Conservation (phyloP, 148 eudicot genomes). For the Pharnaceum exiguum region DNA sequence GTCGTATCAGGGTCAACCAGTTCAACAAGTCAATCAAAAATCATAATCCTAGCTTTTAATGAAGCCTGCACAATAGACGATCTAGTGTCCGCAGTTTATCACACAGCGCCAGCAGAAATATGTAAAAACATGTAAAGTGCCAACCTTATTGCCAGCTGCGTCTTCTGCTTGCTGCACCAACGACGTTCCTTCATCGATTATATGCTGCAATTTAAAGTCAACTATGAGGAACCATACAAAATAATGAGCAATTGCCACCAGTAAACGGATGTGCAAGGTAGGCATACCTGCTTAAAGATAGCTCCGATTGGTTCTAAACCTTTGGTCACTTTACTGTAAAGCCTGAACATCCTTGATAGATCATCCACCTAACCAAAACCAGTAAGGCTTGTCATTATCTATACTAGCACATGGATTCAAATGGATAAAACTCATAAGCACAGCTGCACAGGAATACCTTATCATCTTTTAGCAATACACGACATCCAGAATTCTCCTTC, state of each 20-base stretch:
- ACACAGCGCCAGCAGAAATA: too few relatives aligned
- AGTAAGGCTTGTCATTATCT: neutral
- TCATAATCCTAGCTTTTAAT: too few relatives aligned
- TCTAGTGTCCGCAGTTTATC: too few relatives aligned
- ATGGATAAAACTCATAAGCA: neutral
- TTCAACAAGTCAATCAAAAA: too few relatives aligned
- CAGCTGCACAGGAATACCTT: conserved; percentile 33
- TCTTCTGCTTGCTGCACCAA: conserved; percentile 75
- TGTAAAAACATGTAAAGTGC: conserved; percentile 3
- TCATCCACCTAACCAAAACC: conserved; percentile 31
- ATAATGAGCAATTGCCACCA: neutral
- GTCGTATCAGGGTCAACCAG: too few relatives aligned
- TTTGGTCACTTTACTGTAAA: conserved; percentile 35
- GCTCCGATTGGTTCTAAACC: conserved; percentile 50
- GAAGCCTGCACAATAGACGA: too few relatives aligned
- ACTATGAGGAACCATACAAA: neutral
- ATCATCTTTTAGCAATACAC: conserved; percentile 53
- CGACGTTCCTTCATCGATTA: conserved; percentile 48
- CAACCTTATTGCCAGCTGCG: conserved; percentile 62
- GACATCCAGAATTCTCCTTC: conserved; percentile 71
- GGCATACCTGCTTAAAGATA: conserved; percentile 41
- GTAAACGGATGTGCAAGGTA: neutral
- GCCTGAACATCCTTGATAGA: conserved; percentile 50
- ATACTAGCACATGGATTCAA: neutral
- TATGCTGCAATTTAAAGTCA: conserved; percentile 43